phyloP scores from a whole-genome alignment of 2,329 filamentous ascomycete species.

The Ophiognomonia clavigignenti-juglandacearum region DNA sequence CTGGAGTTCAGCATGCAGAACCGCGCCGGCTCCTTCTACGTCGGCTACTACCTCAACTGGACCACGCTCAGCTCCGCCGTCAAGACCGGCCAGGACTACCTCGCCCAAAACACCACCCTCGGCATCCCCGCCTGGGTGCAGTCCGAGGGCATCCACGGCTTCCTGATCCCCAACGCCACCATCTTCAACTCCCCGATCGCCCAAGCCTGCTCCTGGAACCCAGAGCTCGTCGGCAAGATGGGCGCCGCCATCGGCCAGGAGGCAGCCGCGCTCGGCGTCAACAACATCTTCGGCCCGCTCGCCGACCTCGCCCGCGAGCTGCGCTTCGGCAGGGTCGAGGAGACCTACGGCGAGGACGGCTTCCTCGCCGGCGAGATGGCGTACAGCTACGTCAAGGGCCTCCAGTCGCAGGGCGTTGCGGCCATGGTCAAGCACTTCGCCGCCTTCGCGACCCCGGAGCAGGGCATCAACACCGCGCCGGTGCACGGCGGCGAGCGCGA shows the following conservation, averaged over 20 bases:
- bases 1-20: slow-evolving; percentile 61
- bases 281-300: slow-evolving; percentile 68
- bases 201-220: slow-evolving; percentile 68
- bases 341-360: slow-evolving; percentile 66
- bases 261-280: slow-evolving; percentile 62
- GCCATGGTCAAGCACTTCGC: slow-evolving; percentile 75
- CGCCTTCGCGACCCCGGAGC: slow-evolving; percentile 63
- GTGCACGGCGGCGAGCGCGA: slow-evolving; percentile 49
- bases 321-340: slow-evolving; percentile 68
- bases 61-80: slow-evolving; percentile 59
- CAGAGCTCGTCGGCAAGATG: slow-evolving; percentile 60
- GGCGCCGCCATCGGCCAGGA: slow-evolving; percentile 61
- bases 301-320: slow-evolving; percentile 67
- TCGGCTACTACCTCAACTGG: slow-evolving; percentile 62
- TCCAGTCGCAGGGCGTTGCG: slow-evolving; percentile 61
- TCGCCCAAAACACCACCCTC: slow-evolving; percentile 59
- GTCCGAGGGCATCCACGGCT: slow-evolving; percentile 70
- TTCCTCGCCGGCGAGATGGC: slow-evolving; percentile 64
- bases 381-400: slow-evolving; percentile 50
- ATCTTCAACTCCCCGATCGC: slow-evolving; percentile 76
- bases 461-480: slow-evolving; percentile 64
- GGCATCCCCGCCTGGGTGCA: slow-evolving; percentile 72
- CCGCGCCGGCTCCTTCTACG: slow-evolving; percentile 67
- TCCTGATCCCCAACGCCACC: slow-evolving; percentile 67
- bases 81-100: slow-evolving; percentile 63